Evolutionary conservation across 371 early-diverging fungal species (phyloP), one percentile per base, ranked within the genome.

Genomic region (Apophysomyces variabilis): DNA sequence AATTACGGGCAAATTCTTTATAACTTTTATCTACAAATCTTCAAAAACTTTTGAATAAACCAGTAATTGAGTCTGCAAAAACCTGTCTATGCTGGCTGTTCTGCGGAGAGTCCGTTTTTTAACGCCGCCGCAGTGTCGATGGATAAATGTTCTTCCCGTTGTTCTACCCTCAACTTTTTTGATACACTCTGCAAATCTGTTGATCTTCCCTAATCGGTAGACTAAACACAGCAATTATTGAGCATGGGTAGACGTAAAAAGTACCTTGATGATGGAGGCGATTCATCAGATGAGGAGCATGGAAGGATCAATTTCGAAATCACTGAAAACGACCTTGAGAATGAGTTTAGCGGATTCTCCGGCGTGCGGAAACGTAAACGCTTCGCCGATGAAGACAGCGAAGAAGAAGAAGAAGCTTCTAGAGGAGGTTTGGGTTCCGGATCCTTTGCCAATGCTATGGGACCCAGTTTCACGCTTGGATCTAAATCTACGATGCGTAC

Each of bases 211-310:
- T 26, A 26, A 26, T 26, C 32, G 32, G 32, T 3, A 26, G 32
- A 26, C 32, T 26, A 26, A 26, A 26, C 32, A 26, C 32, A 26
- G 32, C 32, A 26, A 26, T 26, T 50, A 18, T 50, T 5, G 0
- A 21, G 8, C 45, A 81, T 81, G 81, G 78, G 81, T 16, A 74
- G 72, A 66, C 68, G 75, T 16, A 80, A 78, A 58, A 38, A 70
- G 45, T 79, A 71, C 38, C 74, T 80, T 76, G 78, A 83, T 64
- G 83, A 82, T 65, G 80, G 75, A 0, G 70, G 67, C 38, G 78
- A 78, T 47, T 83, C 84, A 2, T 83, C 84, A 11, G 79, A 83
- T 37, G 64, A 63, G 41, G 83, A 82, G 26, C 77, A 63, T 1
- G 83, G 76, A 0, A 67, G 74, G 38, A 78, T 79, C 16, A 68